Percentiles rank a stretch among this genome's conserved stretches.
phyloP scores from a whole-genome alignment of 164 flowering plant genomes.

The Piper betle region DNA sequence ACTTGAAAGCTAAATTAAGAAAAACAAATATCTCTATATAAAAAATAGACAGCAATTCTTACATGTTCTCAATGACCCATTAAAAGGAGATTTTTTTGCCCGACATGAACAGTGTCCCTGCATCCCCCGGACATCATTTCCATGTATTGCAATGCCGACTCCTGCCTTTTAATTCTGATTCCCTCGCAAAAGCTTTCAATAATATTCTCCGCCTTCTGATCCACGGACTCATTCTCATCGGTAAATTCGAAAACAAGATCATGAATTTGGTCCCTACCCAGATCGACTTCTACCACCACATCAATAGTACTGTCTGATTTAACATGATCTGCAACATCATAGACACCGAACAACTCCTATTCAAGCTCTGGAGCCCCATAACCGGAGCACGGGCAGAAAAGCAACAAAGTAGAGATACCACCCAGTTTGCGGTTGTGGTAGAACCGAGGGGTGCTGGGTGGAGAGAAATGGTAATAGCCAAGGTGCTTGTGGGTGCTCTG shows the following conservation, averaged over 20 bases:
- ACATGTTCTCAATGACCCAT: too few species aligned
- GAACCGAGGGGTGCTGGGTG: constrained; percentile 43
- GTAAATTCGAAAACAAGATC: constrained; percentile 3
- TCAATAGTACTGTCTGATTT: neutral
- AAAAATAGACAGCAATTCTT: too few species aligned
- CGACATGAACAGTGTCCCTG: too few species aligned
- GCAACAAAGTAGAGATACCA: constrained; percentile 17
- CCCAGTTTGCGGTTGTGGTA: constrained; percentile 6
- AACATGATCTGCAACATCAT: constrained; percentile 6
- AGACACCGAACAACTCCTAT: constrained; percentile 6
- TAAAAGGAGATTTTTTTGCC: too few species aligned
- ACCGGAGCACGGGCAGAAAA: constrained; percentile 18
- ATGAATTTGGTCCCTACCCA: neutral
- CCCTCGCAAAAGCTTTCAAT: constrained; percentile 47
- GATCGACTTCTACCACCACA: neutral
- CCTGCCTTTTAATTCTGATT: constrained; percentile 42
- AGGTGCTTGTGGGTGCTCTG: constrained; percentile 23
- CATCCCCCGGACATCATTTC: neutral
- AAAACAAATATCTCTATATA: too few species aligned
- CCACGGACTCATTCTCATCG: constrained; percentile 39
- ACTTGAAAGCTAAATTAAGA: too few species aligned
- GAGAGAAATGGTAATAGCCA: constrained; percentile 39
- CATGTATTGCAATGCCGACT: constrained; percentile 7
- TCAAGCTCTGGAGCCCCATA: constrained; percentile 6
- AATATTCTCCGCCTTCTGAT: constrained; percentile 58